Base-by-base conservation (phyloP, 768 basidiomycete genomes). In the Pisolithus orientalis region DNA sequence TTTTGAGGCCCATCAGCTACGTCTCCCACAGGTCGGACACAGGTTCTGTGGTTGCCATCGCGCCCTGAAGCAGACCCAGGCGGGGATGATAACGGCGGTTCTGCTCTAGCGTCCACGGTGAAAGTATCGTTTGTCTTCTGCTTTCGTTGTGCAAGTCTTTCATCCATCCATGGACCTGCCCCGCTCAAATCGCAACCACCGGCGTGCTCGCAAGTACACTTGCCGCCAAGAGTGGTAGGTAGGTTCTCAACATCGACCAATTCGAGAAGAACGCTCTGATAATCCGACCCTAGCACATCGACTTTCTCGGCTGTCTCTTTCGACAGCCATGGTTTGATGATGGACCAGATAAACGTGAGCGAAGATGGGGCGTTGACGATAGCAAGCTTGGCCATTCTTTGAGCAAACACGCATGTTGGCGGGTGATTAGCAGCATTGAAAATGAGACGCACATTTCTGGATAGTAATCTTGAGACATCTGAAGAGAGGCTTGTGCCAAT, bases 391-490 rank as follows among this genome's bases (percentile, higher is more conserved):
- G 85, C 85, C 85, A 88, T 85, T 4, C 87, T 88, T 55, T 24
- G 17, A 39, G 11, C 31, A 6, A 47, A 50, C 24, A 28, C 10
- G 5, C 9, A 28, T n/a, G 39, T 39, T 52, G 11, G 42, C 24
- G 53, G 34, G 17, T 28, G 10, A 24, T 16, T 21, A 4, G 45
- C 43, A 27, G 5, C 34, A 47, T 5, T 38, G 5, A 5, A 6
- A 16, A 25, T 21, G 40, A n/a, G 25, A 62, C 79, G 49, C 62
- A 88, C 85, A 83, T 83, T 62, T 90, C 86, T 1, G 87, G 87
- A 56, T 76, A 89, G 66, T 85, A 89, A 59, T 87, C 84, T 65
- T 89, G 87, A 1, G 85, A 87, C 51, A 89, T 73, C 57, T 87
- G 85, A 64, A 89, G 85, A 6, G 82, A 80, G 47, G 65, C 70